Evolutionary conservation across 2,329 filamentous ascomycete genomes (phyloP), one percentile per base, ranked within the genome.

Genomic region (Colletotrichum echinochloae): DNA sequence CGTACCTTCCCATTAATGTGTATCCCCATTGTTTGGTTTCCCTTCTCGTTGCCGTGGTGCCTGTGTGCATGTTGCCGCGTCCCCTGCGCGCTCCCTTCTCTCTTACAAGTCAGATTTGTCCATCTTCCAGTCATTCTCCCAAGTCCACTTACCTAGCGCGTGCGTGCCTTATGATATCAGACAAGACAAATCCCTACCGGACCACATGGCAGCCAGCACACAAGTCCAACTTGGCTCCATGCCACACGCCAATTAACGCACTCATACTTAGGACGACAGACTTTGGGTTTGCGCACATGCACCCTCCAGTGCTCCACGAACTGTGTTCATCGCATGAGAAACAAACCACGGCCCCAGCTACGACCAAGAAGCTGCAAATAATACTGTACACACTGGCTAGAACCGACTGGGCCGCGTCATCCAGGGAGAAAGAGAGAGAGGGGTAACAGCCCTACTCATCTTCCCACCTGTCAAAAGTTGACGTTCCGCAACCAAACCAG

Each of bases 401-500:
- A n/a, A n/a, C n/a, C n/a, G n/a, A n/a, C n/a, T n/a, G n/a, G 46
- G 23, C 12, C 48, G 61, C 52, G 49, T 16, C 39, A 41, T 20
- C 44, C 54, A 35, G 9, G 44, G 9, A n/a, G 54, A 67, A 48
- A 55, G 54, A 59, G 46, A 46, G 44, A 46, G 28, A 8, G 37
- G n/a, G n/a, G n/a, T n/a, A n/a, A n/a, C 18, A 26, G 61, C 54
- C 61, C 55, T 70, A 55, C 60, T 63, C 54, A 14, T 33, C n/a
- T 35, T 35, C 49, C 16, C 33, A 33, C 46, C 59, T 37, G 9
- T 61, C 59, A 39, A 51, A 61, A 37, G 14, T 9, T 51, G 26
- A 18, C 26, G 23, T 51, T 28, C 18, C 26, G 48, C 48, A 51
- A 52, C 30, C 54, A 51, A 39, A 63, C 48, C 28, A 30, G 46